Evolutionary conservation across 495 filamentous ascomycete genomes (phyloP).

Genomic region (Durotheca rogersii): DNA sequence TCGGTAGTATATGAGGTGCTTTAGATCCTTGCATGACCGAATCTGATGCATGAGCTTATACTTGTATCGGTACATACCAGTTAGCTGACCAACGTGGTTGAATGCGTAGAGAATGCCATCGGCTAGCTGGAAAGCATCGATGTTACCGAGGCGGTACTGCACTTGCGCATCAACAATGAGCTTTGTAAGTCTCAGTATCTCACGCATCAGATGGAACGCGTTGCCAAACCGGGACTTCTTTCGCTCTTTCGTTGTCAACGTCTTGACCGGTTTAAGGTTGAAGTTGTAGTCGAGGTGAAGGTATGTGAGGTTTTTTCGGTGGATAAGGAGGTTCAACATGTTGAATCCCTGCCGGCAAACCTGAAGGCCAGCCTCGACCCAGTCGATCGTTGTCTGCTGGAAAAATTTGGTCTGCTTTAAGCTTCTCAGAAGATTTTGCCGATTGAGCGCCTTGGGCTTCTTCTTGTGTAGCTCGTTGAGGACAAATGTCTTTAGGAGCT

Average conservation of each 20-base stretch:
- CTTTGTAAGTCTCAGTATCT: slow-evolving; percentile 97
- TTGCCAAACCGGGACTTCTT: slow-evolving; percentile 99
- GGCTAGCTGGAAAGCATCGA: slow-evolving; percentile 97
- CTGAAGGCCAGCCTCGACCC: slow-evolving; percentile 98
- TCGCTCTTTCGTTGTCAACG: slow-evolving; percentile 96
- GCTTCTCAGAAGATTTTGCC: slow-evolving; percentile 85
- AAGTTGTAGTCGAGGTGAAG: slow-evolving; percentile 99
- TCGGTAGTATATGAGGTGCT: slow-evolving; percentile 98
- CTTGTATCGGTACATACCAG: slow-evolving; percentile 99
- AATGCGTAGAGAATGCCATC: slow-evolving; percentile 99
- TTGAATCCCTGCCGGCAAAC: slow-evolving; percentile 99
- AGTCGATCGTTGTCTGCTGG: slow-evolving; percentile 98
- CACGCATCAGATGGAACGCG: slow-evolving; percentile 98
- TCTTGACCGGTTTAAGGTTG: slow-evolving; percentile 99
- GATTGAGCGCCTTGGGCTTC: slow-evolving; percentile 90
- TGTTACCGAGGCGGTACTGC: slow-evolving; percentile 96
- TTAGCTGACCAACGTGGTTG: slow-evolving; percentile 98
- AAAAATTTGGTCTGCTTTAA: slow-evolving; percentile 98
- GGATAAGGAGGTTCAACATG: slow-evolving; percentile 98
- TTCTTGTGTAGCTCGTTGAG: slow-evolving; percentile 96
- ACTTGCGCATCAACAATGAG: slow-evolving; percentile 98
- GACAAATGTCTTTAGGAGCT: slow-evolving; percentile 93
- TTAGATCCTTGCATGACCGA: slow-evolving; percentile 97
- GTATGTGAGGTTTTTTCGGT: slow-evolving; percentile 98
- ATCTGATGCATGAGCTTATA: slow-evolving; percentile 99